phyloP scores from a whole-genome alignment of 371 early-diverging fungal genomes.

The Zopfochytrium polystomum region DNA sequence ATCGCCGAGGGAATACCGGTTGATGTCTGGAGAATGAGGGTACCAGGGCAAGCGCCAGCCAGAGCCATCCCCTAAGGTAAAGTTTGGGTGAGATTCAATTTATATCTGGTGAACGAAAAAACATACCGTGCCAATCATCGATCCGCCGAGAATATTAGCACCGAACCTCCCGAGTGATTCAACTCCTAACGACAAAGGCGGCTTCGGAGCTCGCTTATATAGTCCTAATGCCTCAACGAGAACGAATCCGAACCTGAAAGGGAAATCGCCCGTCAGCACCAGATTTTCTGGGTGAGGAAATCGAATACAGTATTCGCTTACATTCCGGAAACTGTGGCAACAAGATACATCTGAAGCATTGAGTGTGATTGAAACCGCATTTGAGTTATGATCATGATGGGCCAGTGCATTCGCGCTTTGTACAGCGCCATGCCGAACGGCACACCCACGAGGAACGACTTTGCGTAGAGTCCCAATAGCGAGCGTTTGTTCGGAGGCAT shows the following conservation, averaged over 20 bases:
- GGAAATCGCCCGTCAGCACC: not conserved
- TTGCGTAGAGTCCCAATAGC: not conserved
- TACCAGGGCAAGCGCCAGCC: conserved; percentile 40
- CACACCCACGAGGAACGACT: conserved; percentile 13
- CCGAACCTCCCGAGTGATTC: conserved; percentile 2
- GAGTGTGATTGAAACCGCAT: conserved; percentile 22
- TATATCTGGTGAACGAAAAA: not conserved
- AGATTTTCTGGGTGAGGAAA: not conserved
- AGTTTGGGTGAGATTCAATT: too few species aligned
- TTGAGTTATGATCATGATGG: conserved; percentile 28
- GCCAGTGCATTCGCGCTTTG: conserved; percentile 32
- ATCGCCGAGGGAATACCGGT: conserved; percentile 16
- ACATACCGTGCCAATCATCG: conserved; percentile 16
- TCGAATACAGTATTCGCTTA: not conserved
- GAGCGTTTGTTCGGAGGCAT: too few species aligned
- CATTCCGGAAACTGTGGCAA: conserved; percentile 23
- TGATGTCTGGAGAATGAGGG: conserved; percentile 28
- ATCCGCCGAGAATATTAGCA: conserved; percentile 23
- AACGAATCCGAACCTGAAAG: not conserved
- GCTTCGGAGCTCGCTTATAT: conserved; percentile 17
- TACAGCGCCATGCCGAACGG: conserved; percentile 34
- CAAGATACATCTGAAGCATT: conserved; percentile 34
- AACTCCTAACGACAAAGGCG: not conserved
- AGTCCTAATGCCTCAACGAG: conserved; percentile 7
- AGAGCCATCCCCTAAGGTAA: conserved; percentile 32